Base-by-base conservation (phyloP, 2,329 filamentous ascomycete genomes). In the Phoma sp. region DNA sequence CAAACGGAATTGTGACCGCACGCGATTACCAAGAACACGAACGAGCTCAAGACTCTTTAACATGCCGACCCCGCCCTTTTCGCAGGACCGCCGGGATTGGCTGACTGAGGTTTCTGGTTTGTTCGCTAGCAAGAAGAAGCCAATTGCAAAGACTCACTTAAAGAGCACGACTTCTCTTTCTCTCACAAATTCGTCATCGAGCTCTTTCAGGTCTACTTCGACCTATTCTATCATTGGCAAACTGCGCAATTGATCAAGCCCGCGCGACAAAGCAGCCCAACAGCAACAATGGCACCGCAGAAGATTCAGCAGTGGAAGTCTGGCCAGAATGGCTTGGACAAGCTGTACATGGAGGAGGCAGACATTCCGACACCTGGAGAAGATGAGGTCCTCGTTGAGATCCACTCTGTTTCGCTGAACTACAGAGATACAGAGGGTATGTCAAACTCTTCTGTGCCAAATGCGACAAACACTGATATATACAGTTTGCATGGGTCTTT, bases 401-500 rank as follows among this genome's bases (percentile, higher is more conserved):
- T 84, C 27, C 74, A 75, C 44, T 73, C 80, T n/a, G 81, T 83
- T 0, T 80, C 80, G 4, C 70, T 84, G 43, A 83, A 84, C 61
- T 84, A 81, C 63, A 76, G 81, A 37, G 82, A 84, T 59, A 79
- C 79, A 14, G 77, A 79, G 68, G 75, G 75, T 74, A 60, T 4
- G 49, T 36, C 7, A 4, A 13, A 18, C 7, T 11, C 2, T 3
- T 8, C 10, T 4, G 3, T 4, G 8, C 4, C 18, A 5, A 4
- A 27, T 24, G 18, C 10, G 18, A 29, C n/a, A 10, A 13, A 23
- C 9, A 4, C 39, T 45, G 13, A 51, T 33, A 23, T 3, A 24
- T 29, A 11, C 41, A 87, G 87, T 90, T 18, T 79, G 79, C 65
- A 86, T 82, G 77, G 88, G 88, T 27, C 77, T 84, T 10, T 90